Conservation (phyloP, 805 yeast species). For the Myxozyma mucilagina region DNA sequence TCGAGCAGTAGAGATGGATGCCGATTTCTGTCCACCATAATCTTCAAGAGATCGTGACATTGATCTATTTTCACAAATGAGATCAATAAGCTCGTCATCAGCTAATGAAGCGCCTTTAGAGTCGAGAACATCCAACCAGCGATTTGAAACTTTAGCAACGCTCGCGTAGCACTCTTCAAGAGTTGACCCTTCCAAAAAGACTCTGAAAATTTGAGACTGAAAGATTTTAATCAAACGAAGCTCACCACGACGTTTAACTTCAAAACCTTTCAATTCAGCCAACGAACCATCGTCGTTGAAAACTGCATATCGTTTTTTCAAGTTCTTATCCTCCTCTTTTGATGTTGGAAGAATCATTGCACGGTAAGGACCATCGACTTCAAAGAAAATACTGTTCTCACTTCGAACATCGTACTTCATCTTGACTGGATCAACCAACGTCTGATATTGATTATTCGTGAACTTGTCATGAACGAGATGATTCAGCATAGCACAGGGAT, state of each 20-base stretch:
- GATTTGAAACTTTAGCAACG: conserved; percentile 89
- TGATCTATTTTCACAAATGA: conserved; percentile 93
- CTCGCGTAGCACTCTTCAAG: conserved; percentile 80
- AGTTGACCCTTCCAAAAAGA: conserved; percentile 81
- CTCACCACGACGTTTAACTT: conserved; percentile 95
- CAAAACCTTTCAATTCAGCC: conserved; percentile 96
- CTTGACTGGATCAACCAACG: conserved; percentile 66
- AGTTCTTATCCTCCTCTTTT: conserved; percentile 94
- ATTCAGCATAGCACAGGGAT: conserved; percentile 95
- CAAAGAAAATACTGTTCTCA: conserved; percentile 94
- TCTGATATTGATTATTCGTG: conserved; percentile 94
- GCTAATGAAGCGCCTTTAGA: conserved; percentile 83
- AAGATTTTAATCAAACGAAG: conserved; percentile 88
- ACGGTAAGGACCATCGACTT: conserved; percentile 97
- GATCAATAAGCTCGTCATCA: conserved; percentile 89
- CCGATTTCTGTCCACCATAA: conserved; percentile 86
- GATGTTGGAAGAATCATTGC: conserved; percentile 98
- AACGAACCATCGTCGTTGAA: conserved; percentile 90
- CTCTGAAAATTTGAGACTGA: conserved; percentile 90
- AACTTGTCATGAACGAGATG: conserved; percentile 86
- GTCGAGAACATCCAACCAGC: conserved; percentile 93
- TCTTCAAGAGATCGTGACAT: conserved; percentile 92
- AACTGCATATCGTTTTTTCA: conserved; percentile 95
- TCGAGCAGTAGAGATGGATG: conserved; percentile 92
- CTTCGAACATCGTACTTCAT: conserved; percentile 73